Evolutionary conservation across 164 flowering plant species (phyloP), one percentile per base, ranked within the genome.

Genomic region (Magnolia kwangsiensis): DNA sequence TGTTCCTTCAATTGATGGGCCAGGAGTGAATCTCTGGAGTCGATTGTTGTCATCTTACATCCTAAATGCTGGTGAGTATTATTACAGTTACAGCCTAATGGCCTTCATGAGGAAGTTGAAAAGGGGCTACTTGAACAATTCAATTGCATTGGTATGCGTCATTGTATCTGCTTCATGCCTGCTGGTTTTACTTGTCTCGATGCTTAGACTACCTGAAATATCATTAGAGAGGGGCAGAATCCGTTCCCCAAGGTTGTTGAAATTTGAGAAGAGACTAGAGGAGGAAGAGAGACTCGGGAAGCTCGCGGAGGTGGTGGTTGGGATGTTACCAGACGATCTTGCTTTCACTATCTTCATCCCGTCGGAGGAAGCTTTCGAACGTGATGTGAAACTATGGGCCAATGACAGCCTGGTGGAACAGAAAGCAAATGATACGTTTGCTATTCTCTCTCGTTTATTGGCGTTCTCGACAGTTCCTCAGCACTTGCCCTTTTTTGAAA

Each of bases 271-370:
- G 20, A 45, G 74, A 50, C 69, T 78, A 4, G 49, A 74, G 61
- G 77, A 63, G 55, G 77, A 72, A 31, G 69, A 51, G n/a, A 74
- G 51, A n/a, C 18, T 90, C 9, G 94, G 93, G 7, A 74, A 77
- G 75, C 82, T 95, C 55, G 98, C 93, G 37, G 80, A 89, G 75
- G 86, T 85, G 85, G 87, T 95, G 92, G 37, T 95, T 45, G 85
- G 79, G n/a, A 92, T 95, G 98, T 78, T 95, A 75, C 97, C 97
- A 0, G 80, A 81, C 55, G 96, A 90, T 86, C 92, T 95, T 65
- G 87, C 91, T 51, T 95, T 95, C 78, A 93, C 99, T 0, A 82
- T 92, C 21, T 95, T 93, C 66, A 72, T 90, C 9, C 97, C 99
- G 9, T 91, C 99, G 0, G 90, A 87, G 74, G 63, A 78, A 73